These are phyloP conservation scores for Phytomonas serpens DNA, from an alignment of 208 protist species.

Conservation along the genomic window DNA sequence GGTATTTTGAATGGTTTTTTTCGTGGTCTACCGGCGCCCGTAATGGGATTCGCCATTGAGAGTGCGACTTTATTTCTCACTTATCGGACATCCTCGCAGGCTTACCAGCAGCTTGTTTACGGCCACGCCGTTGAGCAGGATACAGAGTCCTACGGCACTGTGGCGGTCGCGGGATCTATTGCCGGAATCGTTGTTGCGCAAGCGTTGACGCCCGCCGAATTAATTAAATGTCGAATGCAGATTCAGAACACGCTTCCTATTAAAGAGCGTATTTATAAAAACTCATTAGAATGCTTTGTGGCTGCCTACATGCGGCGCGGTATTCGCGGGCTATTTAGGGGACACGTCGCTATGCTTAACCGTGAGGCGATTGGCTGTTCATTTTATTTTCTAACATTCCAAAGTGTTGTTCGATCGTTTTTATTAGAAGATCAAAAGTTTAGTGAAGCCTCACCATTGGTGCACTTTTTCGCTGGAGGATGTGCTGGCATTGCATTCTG, in stretches of 20 bases:
- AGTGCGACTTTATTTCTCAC: slow-evolving; percentile 79
- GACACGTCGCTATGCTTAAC: slow-evolving; percentile 81
- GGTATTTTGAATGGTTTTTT: slow-evolving; percentile 86
- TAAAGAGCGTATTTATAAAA: slow-evolving; percentile 63
- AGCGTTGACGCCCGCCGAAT: slow-evolving; percentile 82
- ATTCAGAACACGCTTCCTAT: slow-evolving; percentile 84
- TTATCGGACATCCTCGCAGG: slow-evolving; percentile 47
- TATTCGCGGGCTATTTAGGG: slow-evolving; percentile 71
- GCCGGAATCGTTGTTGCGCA: slow-evolving; percentile 74
- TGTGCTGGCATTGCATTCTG: slow-evolving; percentile 88
- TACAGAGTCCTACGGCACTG: slow-evolving; percentile 58
- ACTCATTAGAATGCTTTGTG: slow-evolving; percentile 68
- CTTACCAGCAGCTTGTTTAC: slow-evolving; percentile 52
- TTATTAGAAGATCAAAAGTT: slow-evolving; percentile 50
- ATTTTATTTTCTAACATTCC: slow-evolving; percentile 82
- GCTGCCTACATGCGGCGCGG: slow-evolving; percentile 56
- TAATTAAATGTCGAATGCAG: slow-evolving; percentile 91
- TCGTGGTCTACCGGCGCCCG: slow-evolving; percentile 74
- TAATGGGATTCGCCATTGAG: slow-evolving; percentile 73
- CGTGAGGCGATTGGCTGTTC: slow-evolving; percentile 82
- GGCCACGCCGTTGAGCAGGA: slow-evolving; percentile 27
- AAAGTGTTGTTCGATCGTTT: slow-evolving; percentile 67
- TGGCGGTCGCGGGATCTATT: slow-evolving; percentile 45
- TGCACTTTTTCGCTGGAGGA: slow-evolving; percentile 79
- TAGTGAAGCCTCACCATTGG: slow-evolving; percentile 59